These are phyloP conservation scores for Eudorina sp. DNA, from an alignment of 139 green algal species.

Conservation along the genomic window DNA sequence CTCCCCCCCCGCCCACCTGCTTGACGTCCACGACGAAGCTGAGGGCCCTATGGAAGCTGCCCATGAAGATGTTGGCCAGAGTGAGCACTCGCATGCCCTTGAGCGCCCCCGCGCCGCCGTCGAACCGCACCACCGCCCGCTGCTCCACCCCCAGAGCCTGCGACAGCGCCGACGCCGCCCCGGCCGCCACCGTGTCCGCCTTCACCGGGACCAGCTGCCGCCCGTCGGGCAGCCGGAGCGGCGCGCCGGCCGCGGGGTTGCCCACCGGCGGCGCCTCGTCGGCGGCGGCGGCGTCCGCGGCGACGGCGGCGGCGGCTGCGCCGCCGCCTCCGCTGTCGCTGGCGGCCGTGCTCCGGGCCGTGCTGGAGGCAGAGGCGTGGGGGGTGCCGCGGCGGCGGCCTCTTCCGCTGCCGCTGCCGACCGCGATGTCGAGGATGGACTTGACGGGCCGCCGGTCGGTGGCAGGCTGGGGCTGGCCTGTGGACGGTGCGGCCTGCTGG, in stretches of 20 bases:
- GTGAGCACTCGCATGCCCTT: conserved; percentile 34
- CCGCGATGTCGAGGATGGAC: background rate
- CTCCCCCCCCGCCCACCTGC: background rate
- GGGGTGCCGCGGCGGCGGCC: background rate
- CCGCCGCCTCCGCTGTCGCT: background rate
- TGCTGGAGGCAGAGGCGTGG: background rate
- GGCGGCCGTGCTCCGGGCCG: background rate
- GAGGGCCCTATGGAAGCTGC: background rate
- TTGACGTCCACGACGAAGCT: conserved; percentile 25
- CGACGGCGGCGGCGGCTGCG: background rate
- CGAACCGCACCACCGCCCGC: background rate
- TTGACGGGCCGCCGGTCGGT: background rate
- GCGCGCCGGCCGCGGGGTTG: too few relatives aligned
- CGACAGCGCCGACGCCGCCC: background rate
- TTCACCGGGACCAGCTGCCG: background rate
- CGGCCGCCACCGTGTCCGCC: background rate
- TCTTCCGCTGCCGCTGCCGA: background rate
- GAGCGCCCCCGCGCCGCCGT: conserved; percentile 3
- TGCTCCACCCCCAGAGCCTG: background rate
- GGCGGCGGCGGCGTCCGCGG: background rate
- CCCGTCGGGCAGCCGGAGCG: conserved; percentile 17
- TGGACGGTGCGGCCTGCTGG: too few relatives aligned
- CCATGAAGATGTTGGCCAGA: conserved; percentile 33
- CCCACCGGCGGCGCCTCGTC: background rate
- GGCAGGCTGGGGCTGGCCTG: too few relatives aligned